Percentiles rank a stretch among this genome's conserved stretches.
Evolutionary conservation across 1,284 basidiomycete genomes (phyloP).

Genomic region (Rhizopogon parksii): DNA sequence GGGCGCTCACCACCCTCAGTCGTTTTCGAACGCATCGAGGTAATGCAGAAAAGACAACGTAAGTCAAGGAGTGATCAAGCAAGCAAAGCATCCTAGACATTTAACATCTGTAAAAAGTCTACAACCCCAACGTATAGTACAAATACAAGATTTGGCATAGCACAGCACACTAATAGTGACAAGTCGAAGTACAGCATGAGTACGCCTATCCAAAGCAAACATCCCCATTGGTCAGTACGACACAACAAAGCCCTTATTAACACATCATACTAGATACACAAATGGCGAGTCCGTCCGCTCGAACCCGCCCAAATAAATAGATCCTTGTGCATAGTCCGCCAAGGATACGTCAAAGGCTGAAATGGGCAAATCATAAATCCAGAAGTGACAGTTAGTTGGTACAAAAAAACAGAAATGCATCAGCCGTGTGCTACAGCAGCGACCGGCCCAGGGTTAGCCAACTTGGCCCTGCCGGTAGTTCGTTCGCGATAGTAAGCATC

Average conservation of each 20-base stretch:
- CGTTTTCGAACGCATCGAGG: too few species aligned
- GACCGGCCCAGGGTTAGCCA: constrained; percentile 2
- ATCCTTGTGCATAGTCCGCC: neutral
- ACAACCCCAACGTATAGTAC: neutral
- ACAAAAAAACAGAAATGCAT: neutral
- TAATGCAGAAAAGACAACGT: too few species aligned
- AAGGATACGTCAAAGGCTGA: neutral
- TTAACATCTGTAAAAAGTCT: neutral
- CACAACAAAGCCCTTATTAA: neutral
- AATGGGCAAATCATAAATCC: neutral
- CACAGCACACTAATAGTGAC: neutral
- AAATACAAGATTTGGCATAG: constrained; percentile 1
- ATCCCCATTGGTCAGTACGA: neutral
- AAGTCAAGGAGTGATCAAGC: neutral
- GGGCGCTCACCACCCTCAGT: too few species aligned
- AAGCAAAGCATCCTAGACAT: neutral
- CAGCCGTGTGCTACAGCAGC: constrained; percentile 18
- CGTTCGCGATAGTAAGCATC: constrained; percentile 18
- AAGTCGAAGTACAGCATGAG: neutral
- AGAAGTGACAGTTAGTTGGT: neutral
- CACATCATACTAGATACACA: neutral
- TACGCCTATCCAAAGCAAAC: neutral
- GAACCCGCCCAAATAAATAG: neutral
- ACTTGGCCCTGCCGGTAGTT: constrained; percentile 14
- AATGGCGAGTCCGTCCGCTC: neutral